A percentile compares a stretch with the other conserved stretches of the same genome.
phyloP scores from a whole-genome alignment of 805 yeast species.

The Priceomyces medius region DNA sequence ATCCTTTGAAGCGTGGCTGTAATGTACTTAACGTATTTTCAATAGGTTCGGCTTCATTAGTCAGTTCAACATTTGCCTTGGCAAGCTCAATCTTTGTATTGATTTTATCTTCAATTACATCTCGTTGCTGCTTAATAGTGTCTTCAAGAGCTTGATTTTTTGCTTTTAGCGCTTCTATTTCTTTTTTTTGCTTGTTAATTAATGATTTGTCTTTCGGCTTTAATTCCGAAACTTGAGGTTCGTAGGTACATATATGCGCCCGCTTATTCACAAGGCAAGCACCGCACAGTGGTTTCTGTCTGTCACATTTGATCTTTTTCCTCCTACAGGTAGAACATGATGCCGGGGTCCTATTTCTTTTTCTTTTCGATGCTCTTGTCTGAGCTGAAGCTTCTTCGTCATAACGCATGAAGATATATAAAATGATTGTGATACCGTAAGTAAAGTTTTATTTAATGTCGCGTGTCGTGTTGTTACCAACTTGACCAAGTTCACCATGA shows the following conservation, averaged over 20 bases:
- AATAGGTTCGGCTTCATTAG: neutral
- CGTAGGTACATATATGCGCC: slow-evolving; percentile 43
- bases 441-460: no score
- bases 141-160: slow-evolving; percentile 4
- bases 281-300: slow-evolving; percentile 34
- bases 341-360: slow-evolving; percentile 47
- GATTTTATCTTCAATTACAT: neutral
- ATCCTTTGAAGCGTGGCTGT: slow-evolving; percentile 5
- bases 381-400: no score
- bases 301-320: slow-evolving; percentile 42
- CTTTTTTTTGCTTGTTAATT: neutral
- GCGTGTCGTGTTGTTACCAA: no score
- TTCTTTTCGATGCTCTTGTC: no score
- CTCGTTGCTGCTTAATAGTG: neutral
- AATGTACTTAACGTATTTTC: no score
- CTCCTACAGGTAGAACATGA: slow-evolving; percentile 43
- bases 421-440: no score
- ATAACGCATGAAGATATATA: no score
- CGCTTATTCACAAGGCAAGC: slow-evolving; percentile 37
- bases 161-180: slow-evolving; percentile 3
- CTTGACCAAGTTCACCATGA: no score
- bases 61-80: neutral
- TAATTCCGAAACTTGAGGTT: slow-evolving; percentile 33
- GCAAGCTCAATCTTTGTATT: neutral
- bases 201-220: neutral